Percentiles rank a stretch among this genome's conserved stretches.
Conservation (phyloP, 2,329 filamentous ascomycete species). For the Corinectria fuckeliana region DNA sequence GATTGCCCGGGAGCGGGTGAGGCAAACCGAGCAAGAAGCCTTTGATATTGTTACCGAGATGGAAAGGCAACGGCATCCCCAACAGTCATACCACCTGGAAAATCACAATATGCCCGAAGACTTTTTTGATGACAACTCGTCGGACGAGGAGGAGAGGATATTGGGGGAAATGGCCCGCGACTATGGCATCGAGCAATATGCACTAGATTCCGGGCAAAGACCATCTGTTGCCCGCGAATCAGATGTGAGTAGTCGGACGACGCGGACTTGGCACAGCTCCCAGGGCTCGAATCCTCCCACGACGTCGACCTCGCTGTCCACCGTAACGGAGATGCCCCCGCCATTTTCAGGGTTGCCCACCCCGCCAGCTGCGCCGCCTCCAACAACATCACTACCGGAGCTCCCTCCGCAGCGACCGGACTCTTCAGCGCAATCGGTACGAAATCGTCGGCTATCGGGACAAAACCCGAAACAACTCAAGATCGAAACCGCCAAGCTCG, state of each 20-base stretch:
- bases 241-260: conserved; percentile 80
- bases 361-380: conserved; percentile 52
- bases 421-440: conserved; percentile 61
- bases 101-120: conserved; percentile 51
- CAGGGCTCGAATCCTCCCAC: conserved; percentile 70
- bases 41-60: conserved; percentile 37
- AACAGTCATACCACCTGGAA: conserved; percentile 38
- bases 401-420: conserved; percentile 45
- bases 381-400: conserved; percentile 54
- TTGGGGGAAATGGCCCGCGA: conserved; percentile 88
- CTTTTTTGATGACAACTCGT: conserved; percentile 68
- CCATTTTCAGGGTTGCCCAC: conserved; percentile 28
- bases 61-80: conserved; percentile 55
- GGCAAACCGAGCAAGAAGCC: conserved; percentile 75
- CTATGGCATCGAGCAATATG: conserved; percentile 83
- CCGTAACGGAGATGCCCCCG: conserved; percentile 67
- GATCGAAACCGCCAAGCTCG: conserved; percentile 72
- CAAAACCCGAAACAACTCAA: conserved; percentile 83
- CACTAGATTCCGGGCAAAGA: conserved; percentile 62
- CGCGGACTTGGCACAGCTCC: conserved; percentile 81
- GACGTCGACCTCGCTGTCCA: conserved; percentile 57
- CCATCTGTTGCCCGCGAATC: conserved; percentile 76
- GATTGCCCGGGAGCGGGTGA: conserved; percentile 75
- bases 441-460: conserved; percentile 79
- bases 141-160: conserved; percentile 76